Conservation (phyloP, 192 early-diverging fungal genomes). For the Entomortierella chlamydospora region DNA sequence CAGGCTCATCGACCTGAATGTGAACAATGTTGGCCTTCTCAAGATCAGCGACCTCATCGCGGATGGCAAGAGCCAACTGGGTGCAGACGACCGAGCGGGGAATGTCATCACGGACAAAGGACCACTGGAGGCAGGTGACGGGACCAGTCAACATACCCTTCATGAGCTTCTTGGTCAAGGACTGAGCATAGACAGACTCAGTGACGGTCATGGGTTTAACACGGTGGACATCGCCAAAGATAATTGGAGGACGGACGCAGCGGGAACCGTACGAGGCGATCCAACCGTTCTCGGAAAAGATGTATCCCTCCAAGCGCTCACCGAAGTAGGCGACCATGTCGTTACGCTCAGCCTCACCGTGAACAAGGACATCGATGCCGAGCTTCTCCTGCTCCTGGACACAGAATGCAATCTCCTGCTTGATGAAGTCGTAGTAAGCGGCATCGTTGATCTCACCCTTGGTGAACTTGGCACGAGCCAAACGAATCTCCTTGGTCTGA, state of each 20-base stretch:
- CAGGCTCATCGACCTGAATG: conserved; percentile 99
- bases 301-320: conserved; percentile 91
- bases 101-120: conserved; percentile 98
- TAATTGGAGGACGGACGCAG: conserved; percentile 97
- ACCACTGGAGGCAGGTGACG: conserved; percentile 98
- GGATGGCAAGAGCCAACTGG: conserved; percentile 95
- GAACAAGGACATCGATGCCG: conserved; percentile 95
- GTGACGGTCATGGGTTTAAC: conserved; percentile 94
- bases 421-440: conserved; percentile 87
- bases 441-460: conserved; percentile 76
- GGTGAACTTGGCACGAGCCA: conserved; percentile 90
- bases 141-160: conserved; percentile 99
- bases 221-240: conserved; percentile 96
- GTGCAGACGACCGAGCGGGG: conserved; percentile 83
- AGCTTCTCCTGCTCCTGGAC: conserved; percentile 90
- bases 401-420: conserved; percentile 85
- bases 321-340: conserved; percentile 99
- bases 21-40: conserved; percentile 91
- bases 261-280: conserved; percentile 97
- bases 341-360: conserved; percentile 97
- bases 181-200: conserved; percentile 87
- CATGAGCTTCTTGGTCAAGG: conserved; percentile 89
- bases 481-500: conserved; percentile 96
- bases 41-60: conserved; percentile 95
- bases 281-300: conserved; percentile 97